A percentile compares a stretch with the other conserved stretches of the same genome.
These are phyloP conservation scores for Alternaria dauci DNA, from an alignment of 2,329 filamentous ascomycete species.

Conservation along the genomic window DNA sequence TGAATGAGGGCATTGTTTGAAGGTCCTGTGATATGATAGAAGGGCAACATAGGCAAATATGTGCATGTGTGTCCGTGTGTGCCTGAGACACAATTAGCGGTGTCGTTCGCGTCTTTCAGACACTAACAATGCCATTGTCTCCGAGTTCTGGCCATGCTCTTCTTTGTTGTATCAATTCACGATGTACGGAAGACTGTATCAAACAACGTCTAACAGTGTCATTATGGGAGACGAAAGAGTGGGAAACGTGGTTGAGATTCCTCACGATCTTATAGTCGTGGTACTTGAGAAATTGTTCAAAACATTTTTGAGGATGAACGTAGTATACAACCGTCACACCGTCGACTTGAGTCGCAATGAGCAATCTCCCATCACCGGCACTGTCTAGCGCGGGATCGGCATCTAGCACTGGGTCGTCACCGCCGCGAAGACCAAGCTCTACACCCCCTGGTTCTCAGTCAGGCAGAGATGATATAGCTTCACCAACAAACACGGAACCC, in stretches of 20 bases:
- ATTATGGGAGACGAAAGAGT: neutral
- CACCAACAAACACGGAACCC: neutral
- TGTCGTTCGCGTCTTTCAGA: no score
- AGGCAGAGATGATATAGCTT: neutral
- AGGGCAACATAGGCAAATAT: neutral
- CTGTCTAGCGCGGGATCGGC: neutral
- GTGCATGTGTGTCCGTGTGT: neutral
- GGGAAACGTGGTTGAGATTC: neutral
- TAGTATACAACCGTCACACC: neutral
- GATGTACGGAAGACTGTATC: neutral
- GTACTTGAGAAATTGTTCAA: neutral
- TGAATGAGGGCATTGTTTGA: slow-evolving; percentile 9
- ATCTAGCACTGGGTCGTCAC: neutral
- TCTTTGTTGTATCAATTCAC: neutral
- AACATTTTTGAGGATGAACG: neutral
- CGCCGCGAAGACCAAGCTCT: neutral
- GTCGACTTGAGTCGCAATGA: neutral
- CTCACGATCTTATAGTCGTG: neutral
- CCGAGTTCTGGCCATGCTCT: neutral
- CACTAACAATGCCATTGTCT: neutral
- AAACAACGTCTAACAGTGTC: neutral
- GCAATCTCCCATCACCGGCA: neutral
- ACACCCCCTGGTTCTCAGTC: neutral
- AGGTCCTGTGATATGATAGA: no score
- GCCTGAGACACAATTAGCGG: neutral